Conservation (phyloP, 1,284 basidiomycete species). For the Apiotrichum montevideense region DNA sequence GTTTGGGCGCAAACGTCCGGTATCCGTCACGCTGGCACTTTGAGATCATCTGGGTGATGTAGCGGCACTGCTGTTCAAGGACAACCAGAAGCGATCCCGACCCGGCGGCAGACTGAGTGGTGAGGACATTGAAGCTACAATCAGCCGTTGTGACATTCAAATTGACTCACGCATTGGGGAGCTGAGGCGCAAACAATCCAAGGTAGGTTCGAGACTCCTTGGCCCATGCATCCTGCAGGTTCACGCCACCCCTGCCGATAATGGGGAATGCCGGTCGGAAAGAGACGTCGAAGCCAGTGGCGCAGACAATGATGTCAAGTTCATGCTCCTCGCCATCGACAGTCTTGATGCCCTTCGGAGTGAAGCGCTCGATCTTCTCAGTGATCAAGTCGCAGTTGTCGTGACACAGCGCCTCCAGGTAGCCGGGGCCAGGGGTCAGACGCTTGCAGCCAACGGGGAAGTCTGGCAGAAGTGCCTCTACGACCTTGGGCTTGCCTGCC, state of each 20-base stretch:
- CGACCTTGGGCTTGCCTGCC: constrained; percentile 13
- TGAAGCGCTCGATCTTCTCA: constrained; percentile 19
- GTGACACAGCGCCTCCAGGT: constrained; percentile 35
- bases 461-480: constrained; percentile 22
- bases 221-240: constrained; percentile 33
- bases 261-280: constrained; percentile 30
- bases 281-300: constrained; percentile 32
- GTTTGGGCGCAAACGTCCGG: constrained; percentile 18
- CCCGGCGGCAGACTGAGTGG: constrained; percentile 3
- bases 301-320: constrained; percentile 30
- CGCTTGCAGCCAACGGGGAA: constrained; percentile 35
- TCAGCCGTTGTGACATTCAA: too few species aligned
- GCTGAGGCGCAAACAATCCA: constrained; percentile 27
- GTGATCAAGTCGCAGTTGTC: constrained; percentile 26
- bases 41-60: constrained; percentile 14
- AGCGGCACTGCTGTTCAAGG: constrained; percentile 19
- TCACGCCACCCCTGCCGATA: constrained; percentile 17
- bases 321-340: constrained; percentile 21
- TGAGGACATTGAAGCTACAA: constrained; percentile 5
- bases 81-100: constrained; percentile 12
- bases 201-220: constrained; percentile 27
- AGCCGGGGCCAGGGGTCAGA: constrained; percentile 39
- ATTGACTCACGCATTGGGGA: constrained; percentile 26
- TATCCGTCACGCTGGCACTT: constrained; percentile 15
- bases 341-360: constrained; percentile 21